Percentiles rank a stretch among this genome's conserved stretches.
Evolutionary conservation across 2,329 filamentous ascomycete genomes (phyloP).

Genomic region (Venturia aucupariae): DNA sequence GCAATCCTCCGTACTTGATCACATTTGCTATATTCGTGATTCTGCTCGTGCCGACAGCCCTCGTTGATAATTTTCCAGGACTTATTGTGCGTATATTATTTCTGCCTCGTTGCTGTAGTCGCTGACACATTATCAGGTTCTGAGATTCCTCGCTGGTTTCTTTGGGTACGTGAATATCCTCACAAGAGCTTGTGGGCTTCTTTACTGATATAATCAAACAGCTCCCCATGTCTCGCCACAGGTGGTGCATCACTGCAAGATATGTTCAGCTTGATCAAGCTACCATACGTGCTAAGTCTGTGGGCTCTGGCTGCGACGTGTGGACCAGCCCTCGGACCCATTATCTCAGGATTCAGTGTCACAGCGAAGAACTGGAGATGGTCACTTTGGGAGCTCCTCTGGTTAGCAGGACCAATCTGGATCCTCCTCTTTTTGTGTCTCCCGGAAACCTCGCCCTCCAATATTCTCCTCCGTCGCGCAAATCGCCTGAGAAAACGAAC

Average conservation of each 20-base stretch:
- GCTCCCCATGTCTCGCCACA: constrained; percentile 29
- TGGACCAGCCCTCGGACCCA: constrained; percentile 22
- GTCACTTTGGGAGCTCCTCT: constrained; percentile 23
- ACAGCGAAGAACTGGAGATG: constrained; percentile 21
- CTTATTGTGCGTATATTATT: constrained; percentile 41
- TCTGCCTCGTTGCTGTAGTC: not conserved
- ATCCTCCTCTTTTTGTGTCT: constrained; percentile 20
- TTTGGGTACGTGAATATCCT: constrained; percentile 21
- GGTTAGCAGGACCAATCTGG: constrained; percentile 20
- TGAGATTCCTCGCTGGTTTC: constrained; percentile 33
- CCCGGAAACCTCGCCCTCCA: constrained; percentile 21
- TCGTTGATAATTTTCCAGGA: constrained; percentile 54
- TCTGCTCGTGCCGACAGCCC: constrained; percentile 53
- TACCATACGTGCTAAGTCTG: constrained; percentile 35
- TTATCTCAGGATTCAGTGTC: constrained; percentile 21
- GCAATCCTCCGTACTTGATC: constrained; percentile 58
- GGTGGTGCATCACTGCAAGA: constrained; percentile 30
- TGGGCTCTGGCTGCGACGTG: constrained; percentile 37
- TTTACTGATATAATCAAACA: not conserved
- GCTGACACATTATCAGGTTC: constrained; percentile 6
- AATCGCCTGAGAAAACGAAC: constrained; percentile 18
- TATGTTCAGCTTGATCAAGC: constrained; percentile 33
- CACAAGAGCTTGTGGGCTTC: not conserved
- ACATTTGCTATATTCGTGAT: constrained; percentile 62
- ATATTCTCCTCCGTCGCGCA: constrained; percentile 22